A percentile compares a stretch with the other conserved stretches of the same genome.
Evolutionary conservation across 2,329 filamentous ascomycete genomes (phyloP).

Genomic region (Fusarium armeniacum): DNA sequence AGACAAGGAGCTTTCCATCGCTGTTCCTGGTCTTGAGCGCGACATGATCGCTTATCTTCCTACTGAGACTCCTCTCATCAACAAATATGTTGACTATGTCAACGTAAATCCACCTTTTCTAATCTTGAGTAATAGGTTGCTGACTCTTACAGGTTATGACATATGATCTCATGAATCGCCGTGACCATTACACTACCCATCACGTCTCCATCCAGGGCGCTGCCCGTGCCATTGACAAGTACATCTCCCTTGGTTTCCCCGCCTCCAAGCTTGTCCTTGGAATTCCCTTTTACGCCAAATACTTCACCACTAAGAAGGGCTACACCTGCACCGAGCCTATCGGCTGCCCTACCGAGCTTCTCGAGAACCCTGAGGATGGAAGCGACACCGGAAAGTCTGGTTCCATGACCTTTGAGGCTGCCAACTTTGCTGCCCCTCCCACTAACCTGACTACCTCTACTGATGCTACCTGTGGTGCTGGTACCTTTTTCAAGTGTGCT

Average conservation of each 20-base stretch:
- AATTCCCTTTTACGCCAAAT: constrained; percentile 78
- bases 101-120: constrained; percentile 58
- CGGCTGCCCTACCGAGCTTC: constrained; percentile 69
- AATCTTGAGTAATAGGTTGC: accelerated
- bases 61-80: constrained; percentile 70
- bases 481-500: constrained; percentile 36
- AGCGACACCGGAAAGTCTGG: constrained; percentile 67
- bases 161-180: constrained; percentile 80
- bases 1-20: constrained; percentile 73
- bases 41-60: constrained; percentile 79
- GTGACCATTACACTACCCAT: constrained; percentile 75
- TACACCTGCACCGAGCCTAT: constrained; percentile 63
- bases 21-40: constrained; percentile 71
- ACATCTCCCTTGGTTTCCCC: constrained; percentile 69
- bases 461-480: constrained; percentile 43
- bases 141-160: constrained; percentile 67
- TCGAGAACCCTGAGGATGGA: constrained; percentile 71
- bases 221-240: constrained; percentile 68
- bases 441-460: constrained; percentile 38
- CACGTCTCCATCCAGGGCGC: constrained; percentile 72
- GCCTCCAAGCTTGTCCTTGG: constrained; percentile 73
- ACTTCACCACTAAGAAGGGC: constrained; percentile 68
- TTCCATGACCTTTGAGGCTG: constrained; percentile 57
- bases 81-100: constrained; percentile 72
- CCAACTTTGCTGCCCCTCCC: constrained; percentile 47